These are phyloP conservation scores for Zelonia costaricensis DNA, from an alignment of 208 protist genomes.

Conservation along the genomic window DNA sequence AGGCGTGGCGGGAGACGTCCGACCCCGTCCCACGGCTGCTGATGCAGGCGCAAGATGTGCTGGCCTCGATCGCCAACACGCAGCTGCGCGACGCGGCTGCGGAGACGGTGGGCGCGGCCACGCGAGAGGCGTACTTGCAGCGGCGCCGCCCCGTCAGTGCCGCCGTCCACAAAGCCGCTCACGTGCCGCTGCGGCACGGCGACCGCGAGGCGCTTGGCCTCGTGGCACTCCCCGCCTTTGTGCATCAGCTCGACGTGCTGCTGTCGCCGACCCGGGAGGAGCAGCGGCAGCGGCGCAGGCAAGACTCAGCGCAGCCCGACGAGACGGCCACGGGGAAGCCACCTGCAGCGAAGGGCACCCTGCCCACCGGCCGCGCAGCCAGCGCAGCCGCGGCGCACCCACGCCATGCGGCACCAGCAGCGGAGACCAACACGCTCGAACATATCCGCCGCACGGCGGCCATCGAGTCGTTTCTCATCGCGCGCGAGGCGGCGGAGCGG, in stretches of 20 bases:
- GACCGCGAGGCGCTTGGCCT: slow-evolving; percentile 26
- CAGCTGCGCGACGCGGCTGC: slow-evolving; percentile 8
- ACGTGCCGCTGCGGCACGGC: background rate
- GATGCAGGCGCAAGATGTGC: slow-evolving; percentile 14
- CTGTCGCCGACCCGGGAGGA: slow-evolving; percentile 28
- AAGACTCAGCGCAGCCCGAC: no score
- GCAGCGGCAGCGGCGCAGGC: background rate
- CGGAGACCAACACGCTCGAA: background rate
- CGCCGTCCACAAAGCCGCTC: background rate
- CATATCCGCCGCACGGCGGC: slow-evolving; percentile 32
- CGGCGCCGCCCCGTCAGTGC: slow-evolving; percentile 1
- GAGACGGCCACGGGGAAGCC: no score
- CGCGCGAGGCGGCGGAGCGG: slow-evolving; percentile 31
- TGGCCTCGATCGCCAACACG: slow-evolving; percentile 35
- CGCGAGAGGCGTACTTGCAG: slow-evolving; percentile 3
- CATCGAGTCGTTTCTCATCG: slow-evolving; percentile 31
- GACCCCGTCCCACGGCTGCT: slow-evolving; percentile 7
- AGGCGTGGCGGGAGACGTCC: no score
- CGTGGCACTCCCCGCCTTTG: slow-evolving; percentile 53
- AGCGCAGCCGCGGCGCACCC: no score
- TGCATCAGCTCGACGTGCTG: slow-evolving; percentile 46
- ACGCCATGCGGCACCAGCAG: background rate
- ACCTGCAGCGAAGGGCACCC: no score
- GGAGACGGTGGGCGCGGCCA: slow-evolving; percentile 19
- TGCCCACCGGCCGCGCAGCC: no score